These are phyloP conservation scores for Kwoniella mangroviensis DNA, from an alignment of 768 basidiomycete genomes.

Conservation along the genomic window DNA sequence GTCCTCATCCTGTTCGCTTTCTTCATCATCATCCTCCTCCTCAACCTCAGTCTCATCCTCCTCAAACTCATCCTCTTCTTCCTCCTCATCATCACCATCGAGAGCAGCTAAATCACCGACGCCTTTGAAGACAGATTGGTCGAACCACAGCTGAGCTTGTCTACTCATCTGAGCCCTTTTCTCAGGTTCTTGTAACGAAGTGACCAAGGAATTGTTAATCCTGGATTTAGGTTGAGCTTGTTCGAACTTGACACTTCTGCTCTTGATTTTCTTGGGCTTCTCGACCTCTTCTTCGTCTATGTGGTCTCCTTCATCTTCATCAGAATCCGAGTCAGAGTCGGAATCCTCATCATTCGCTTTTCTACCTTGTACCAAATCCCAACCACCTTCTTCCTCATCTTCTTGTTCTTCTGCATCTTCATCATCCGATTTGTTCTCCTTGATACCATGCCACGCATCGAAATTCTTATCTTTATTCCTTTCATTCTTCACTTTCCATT, in stretches of 20 bases:
- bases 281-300: conserved; percentile 49
- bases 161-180: conserved; percentile 57
- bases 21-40: conserved; percentile 52
- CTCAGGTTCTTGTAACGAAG: conserved; percentile 60
- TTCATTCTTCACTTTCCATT: conserved; percentile 80
- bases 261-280: conserved; percentile 36
- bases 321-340: conserved; percentile 59
- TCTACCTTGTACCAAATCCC: conserved; percentile 54
- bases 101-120: conserved; percentile 61
- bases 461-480: conserved; percentile 72
- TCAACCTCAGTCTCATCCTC: conserved; percentile 46
- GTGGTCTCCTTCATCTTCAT: conserved; percentile 60
- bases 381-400: conserved; percentile 60
- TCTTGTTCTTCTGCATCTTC: conserved; percentile 44
- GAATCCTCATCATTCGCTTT: conserved; percentile 52
- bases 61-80: conserved; percentile 59
- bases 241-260: conserved; percentile 31
- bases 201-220: conserved; percentile 58
- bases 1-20: conserved; percentile 37
- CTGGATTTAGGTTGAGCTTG: conserved; percentile 17
- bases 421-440: conserved; percentile 50
- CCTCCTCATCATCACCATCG: conserved; percentile 60
- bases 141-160: conserved; percentile 88
- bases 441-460: conserved; percentile 81
- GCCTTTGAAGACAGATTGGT: conserved; percentile 84